Base-by-base conservation (phyloP, 1,284 basidiomycete genomes). In the Heliocybe sulcata region DNA sequence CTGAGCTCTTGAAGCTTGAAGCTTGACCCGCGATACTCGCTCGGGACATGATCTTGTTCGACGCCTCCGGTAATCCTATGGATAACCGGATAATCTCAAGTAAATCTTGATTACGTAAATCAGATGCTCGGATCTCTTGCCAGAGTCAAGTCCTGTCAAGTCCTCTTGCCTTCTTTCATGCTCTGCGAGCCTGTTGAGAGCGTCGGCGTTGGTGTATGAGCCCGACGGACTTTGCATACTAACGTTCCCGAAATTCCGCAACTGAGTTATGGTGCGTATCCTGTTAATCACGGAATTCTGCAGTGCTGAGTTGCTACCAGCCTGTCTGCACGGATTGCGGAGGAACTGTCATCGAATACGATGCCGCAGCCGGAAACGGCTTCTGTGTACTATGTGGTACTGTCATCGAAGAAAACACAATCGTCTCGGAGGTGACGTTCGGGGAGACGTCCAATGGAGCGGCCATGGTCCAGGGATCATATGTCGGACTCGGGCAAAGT, bases 401-500 rank as follows among this genome's bases (percentile, higher is more conserved):
- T 11, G 93, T 98, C 16, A 80, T 97, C 12, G 94, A 98, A 69
- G 92, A 98, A 72, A 95, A 93, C 65, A 86, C 90, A 8, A 96
- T 99, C 60, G 94, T 98, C 14, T 92, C 89, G 61, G 87, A 73
- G 60, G 85, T 99, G 57, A 87, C 88, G 0, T 99, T 99, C 64
- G 93, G 93, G 23, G 97, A 99, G 74, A 92, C 91, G 9, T 83
- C 90, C 6, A 83, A 83, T 48, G 97, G 97, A 29, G 93, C 94
- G 11, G 94, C 96, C 0, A 92, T 97, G 74, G 94, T 98, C 0
- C 92, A 96, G 66, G 97, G 97, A 19, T 89, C 91, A 14, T 97
- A 92, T 66, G 91, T 99, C n/a, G 90, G 84, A 0, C 87, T 92
- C 63, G 90, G 92, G 57, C 86, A 94, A 55, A 95, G 95, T 98